Percentiles rank a stretch among this genome's conserved stretches.
Evolutionary conservation across 345 rosid species (phyloP).

Genomic region (Gossypium bickii): DNA sequence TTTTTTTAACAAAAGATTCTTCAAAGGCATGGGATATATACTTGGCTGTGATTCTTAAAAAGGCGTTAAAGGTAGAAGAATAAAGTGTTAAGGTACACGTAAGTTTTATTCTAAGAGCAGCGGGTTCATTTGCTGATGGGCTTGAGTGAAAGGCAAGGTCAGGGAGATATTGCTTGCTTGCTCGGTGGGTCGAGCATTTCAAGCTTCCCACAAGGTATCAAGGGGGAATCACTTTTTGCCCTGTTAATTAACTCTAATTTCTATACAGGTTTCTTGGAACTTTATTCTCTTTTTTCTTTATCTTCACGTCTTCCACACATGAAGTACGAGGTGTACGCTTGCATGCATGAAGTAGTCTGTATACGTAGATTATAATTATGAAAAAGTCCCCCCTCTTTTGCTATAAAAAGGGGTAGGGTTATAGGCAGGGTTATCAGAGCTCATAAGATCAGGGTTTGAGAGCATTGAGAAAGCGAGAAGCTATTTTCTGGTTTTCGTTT

Average conservation of each 20-base stretch:
- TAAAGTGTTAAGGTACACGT: neutral
- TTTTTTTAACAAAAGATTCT: neutral
- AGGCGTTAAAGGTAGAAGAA: neutral
- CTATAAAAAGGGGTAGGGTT: neutral
- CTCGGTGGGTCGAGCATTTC: neutral
- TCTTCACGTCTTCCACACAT: neutral
- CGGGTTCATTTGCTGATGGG: neutral
- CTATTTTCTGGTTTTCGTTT: neutral
- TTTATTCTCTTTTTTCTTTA: neutral
- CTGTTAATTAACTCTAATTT: neutral
- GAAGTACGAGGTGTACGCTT: neutral
- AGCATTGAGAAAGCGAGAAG: neutral
- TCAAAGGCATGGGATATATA: neutral
- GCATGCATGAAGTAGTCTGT: too few relatives aligned
- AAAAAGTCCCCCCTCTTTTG: neutral
- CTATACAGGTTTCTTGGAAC: neutral
- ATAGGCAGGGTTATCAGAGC: neutral
- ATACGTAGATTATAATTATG: neutral
- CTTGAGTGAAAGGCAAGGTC: neutral
- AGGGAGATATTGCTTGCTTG: neutral
- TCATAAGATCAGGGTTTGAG: neutral
- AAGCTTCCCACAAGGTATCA: too few relatives aligned
- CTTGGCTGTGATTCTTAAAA: neutral
- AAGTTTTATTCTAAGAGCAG: slow-evolving; percentile 7
- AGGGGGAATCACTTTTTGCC: neutral